Percentiles rank a stretch among this genome's conserved stretches.
Conservation (phyloP, 192 early-diverging fungal genomes). For the Geosiphon pyriformis region DNA sequence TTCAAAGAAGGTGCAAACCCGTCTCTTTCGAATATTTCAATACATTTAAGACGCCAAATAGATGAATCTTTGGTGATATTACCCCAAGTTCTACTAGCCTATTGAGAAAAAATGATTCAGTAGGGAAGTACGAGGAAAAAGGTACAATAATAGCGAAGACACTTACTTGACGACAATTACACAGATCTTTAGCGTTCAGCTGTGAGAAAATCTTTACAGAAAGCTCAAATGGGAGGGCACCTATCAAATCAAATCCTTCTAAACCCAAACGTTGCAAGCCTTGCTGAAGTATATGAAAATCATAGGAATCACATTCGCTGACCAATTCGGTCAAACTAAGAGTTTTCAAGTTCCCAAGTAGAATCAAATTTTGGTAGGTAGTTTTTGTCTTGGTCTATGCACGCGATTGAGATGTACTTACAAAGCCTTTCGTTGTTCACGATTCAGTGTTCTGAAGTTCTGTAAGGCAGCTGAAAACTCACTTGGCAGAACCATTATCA, state of each 20-base stretch:
- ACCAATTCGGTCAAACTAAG: slow-evolving; percentile 6
- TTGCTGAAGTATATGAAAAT: slow-evolving; percentile 16
- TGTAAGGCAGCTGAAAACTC: neutral
- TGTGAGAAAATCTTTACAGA: slow-evolving; percentile 21
- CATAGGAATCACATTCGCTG: slow-evolving; percentile 15
- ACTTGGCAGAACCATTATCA: no score
- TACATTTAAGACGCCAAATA: slow-evolving; percentile 18
- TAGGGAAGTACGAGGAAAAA: neutral
- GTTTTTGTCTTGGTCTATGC: neutral
- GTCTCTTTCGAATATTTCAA: neutral
- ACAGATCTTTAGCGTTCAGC: slow-evolving; percentile 7
- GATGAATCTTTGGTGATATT: slow-evolving; percentile 17
- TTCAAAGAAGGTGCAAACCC: neutral
- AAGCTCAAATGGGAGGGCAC: slow-evolving; percentile 13
- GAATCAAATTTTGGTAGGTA: neutral
- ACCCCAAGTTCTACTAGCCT: slow-evolving; percentile 13
- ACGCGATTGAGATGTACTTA: neutral
- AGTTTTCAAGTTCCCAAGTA: neutral
- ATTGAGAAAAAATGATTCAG: neutral
- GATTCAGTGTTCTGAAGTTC: slow-evolving; percentile 3
- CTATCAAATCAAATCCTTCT: slow-evolving; percentile 10
- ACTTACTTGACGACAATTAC: slow-evolving; percentile 11
- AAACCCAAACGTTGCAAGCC: neutral
- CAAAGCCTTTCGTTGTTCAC: slow-evolving; percentile 18
- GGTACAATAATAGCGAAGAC: neutral